Evolutionary conservation across 257 asterid species (phyloP), one percentile per base, ranked within the genome.

Genomic region (Anisodus tanguticus): DNA sequence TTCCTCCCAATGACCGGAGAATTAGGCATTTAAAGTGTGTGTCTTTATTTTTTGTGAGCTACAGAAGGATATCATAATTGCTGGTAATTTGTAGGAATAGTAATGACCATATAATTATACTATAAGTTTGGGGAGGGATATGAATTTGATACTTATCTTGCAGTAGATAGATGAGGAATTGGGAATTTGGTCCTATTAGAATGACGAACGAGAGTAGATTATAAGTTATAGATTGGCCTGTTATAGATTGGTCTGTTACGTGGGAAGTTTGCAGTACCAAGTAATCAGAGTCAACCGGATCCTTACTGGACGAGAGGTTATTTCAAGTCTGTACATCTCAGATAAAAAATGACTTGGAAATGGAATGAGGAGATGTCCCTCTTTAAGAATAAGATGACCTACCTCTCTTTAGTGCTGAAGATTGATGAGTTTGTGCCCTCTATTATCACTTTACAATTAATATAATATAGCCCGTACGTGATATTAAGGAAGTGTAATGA

Each of bases 331-430:
- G 64, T 10, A 16, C 16, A 58, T 58, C 16, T 58, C 35, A 58
- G 6, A 17, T 58, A 16, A 58, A 58, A 13, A 55, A 13, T 12
- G 60, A 55, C 60, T 12, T 55, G 60, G 35, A 31, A 31, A 31
- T 31, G 35, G 35, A 17, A 47, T 4, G 4, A 74, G 45, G 62
- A 74, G 43, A 49, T 74, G 6, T 11, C 81, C 62, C 43, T 49
- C 35, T 26, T 51, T 77, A 26, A 77, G 81, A 51, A 51, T 76
- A 59, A 51, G 81, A 8, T 51, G 81, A 51, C 19, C 81, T 76
- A 47, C 43, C 43, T 47, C 80, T 72, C 77, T 6, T 72, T n/a
- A 10, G 11, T 31, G 80, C 43, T 26, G 0, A 22, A 47, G 59
- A 45, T 10, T 19, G 43, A 19, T 47, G 80, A 19, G 47, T 0